Evolutionary conservation across 768 basidiomycete genomes (phyloP).

Genomic region (Suillus spraguei): DNA sequence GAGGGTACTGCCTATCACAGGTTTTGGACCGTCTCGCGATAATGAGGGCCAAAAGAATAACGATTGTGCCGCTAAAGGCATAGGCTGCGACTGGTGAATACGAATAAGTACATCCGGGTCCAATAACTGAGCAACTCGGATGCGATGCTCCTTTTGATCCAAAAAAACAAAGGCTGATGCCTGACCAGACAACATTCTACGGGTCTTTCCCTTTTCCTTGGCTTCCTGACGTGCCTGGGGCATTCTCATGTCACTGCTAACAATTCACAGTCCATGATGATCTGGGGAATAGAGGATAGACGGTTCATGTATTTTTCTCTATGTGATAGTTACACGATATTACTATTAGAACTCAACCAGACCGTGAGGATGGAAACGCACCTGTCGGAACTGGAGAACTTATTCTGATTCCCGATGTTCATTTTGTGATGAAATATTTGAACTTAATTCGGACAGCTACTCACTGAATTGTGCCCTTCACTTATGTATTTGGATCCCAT

Average conservation of each 20-base stretch:
- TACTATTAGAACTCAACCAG: not conserved
- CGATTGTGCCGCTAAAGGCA: not conserved
- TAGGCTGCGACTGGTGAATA: not conserved
- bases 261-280: not conserved
- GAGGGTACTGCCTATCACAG: conserved; percentile 26
- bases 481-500: not conserved
- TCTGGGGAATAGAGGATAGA: not conserved
- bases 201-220: not conserved
- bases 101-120: not conserved
- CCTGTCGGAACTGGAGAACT: not conserved
- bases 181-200: not conserved
- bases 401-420: not conserved
- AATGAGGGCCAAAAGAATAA: not conserved
- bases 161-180: not conserved
- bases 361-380: not conserved
- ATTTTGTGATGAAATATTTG: not conserved
- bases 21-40: conserved; percentile 24
- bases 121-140: not conserved
- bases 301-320: not conserved
- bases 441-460: not conserved
- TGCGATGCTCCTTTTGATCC: not conserved
- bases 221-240: not conserved
- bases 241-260: not conserved
- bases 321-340: not conserved
- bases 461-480: not conserved